Conservation (phyloP, 345 rosid species). For the Salix dunnii region DNA sequence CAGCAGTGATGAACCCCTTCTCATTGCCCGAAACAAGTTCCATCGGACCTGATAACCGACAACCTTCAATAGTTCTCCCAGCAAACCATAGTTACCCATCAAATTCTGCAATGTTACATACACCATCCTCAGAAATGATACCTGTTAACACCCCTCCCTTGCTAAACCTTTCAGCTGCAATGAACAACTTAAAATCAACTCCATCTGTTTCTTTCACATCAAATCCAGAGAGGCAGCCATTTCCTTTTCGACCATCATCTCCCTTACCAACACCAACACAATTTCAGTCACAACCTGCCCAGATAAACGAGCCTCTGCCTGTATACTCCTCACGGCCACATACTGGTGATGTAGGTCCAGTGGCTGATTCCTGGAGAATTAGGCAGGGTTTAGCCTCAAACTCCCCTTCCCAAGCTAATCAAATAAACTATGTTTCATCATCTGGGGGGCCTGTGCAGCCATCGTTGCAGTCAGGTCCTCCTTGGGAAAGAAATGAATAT, state of each 20-base stretch:
- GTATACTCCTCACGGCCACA: slow-evolving; percentile 25
- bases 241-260: slow-evolving; percentile 19
- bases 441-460: slow-evolving; percentile 28
- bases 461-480: slow-evolving; percentile 33
- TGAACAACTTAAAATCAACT: slow-evolving; percentile 11
- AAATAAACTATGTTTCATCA: slow-evolving; percentile 28
- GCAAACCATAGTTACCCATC: slow-evolving; percentile 18
- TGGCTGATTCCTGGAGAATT: slow-evolving; percentile 45
- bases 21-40: slow-evolving; percentile 27
- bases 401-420: slow-evolving; percentile 37
- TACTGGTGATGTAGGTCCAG: slow-evolving; percentile 23
- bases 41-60: slow-evolving; percentile 25
- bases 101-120: slow-evolving; percentile 13
- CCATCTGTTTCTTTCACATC: slow-evolving; percentile 4
- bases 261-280: slow-evolving; percentile 9
- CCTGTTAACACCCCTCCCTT: background rate
- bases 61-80: slow-evolving; percentile 11
- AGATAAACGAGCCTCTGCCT: slow-evolving; percentile 11
- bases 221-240: slow-evolving; percentile 22
- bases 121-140: slow-evolving; percentile 13
- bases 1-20: slow-evolving; percentile 28
- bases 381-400: slow-evolving; percentile 40
- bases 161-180: slow-evolving; percentile 14
- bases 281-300: slow-evolving; percentile 15
- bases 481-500: slow-evolving; percentile 36